Conservation (phyloP, 2,329 filamentous ascomycete genomes). For the Pestalotiopsis sp. region DNA sequence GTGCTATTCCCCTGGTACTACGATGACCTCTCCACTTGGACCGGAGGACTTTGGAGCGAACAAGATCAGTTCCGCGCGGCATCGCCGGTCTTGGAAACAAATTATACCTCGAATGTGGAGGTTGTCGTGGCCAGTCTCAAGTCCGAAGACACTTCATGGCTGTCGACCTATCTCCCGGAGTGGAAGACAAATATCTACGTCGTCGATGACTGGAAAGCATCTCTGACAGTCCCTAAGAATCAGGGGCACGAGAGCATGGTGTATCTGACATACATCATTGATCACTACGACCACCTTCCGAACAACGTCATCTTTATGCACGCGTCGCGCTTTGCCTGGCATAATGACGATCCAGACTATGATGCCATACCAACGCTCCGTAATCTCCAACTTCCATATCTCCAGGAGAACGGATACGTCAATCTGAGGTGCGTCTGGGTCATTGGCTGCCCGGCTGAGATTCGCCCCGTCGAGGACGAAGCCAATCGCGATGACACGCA, state of each 20-base stretch:
- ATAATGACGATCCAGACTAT: conserved; percentile 57
- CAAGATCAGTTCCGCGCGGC: not conserved
- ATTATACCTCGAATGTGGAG: conserved; percentile 22
- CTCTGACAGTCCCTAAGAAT: conserved; percentile 51
- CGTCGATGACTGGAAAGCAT: conserved; percentile 50
- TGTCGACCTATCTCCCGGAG: conserved; percentile 35
- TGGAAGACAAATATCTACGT: conserved; percentile 60
- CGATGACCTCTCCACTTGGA: not conserved
- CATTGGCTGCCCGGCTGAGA: conserved; percentile 57
- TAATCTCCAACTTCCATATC: conserved; percentile 49
- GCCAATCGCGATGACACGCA: conserved; percentile 37
- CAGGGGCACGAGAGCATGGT: conserved; percentile 58
- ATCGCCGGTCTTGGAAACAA: not conserved
- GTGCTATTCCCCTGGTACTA: not conserved
- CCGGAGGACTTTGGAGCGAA: not conserved
- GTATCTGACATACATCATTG: conserved; percentile 55
- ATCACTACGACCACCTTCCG: conserved; percentile 50
- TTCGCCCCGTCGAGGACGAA: conserved; percentile 42
- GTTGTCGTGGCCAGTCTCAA: conserved; percentile 36
- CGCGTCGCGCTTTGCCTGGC: conserved; percentile 53
- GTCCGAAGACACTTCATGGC: conserved; percentile 41
- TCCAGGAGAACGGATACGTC: conserved; percentile 59
- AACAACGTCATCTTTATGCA: conserved; percentile 50
- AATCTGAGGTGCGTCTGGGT: conserved; percentile 64
- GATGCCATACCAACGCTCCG: conserved; percentile 56